Percentiles rank a stretch among this genome's conserved stretches.
phyloP scores from a whole-genome alignment of 2,329 filamentous ascomycete species.

The Beauveria pseudobassiana region DNA sequence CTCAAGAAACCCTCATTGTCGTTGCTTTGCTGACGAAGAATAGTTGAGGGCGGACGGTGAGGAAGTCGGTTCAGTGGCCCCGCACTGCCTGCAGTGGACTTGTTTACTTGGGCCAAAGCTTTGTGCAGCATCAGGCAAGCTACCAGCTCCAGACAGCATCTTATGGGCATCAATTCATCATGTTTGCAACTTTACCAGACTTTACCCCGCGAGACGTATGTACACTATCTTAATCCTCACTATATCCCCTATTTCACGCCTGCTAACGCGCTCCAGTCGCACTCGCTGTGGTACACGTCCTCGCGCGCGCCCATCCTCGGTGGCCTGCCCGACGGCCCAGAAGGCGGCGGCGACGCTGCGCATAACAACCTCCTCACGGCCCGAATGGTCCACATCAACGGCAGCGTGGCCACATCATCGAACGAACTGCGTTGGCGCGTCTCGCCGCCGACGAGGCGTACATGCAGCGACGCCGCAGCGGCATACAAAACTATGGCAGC shows the following conservation, averaged over 20 bases:
- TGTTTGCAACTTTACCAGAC: conserved; percentile 3
- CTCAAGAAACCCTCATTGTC: too few relatives aligned
- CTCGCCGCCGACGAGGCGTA: conserved; percentile 71
- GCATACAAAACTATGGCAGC: conserved; percentile 80
- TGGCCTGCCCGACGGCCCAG: conserved; percentile 26
- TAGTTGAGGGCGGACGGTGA: too few relatives aligned
- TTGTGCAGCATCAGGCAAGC: not conserved
- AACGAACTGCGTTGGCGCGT: conserved; percentile 57
- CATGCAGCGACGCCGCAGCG: conserved; percentile 67
- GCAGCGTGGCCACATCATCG: conserved; percentile 35
- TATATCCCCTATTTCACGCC: too few relatives aligned
- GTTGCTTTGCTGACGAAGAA: too few relatives aligned
- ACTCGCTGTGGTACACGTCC: conserved; percentile 67
- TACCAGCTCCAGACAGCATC: not conserved
- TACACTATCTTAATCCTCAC: conserved; percentile 3
- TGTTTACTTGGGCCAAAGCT: not conserved
- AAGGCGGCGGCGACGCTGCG: conserved; percentile 20
- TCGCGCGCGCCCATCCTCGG: conserved; percentile 42
- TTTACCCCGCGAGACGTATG: conserved; percentile 60
- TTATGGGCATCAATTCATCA: not conserved
- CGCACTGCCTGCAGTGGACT: not conserved
- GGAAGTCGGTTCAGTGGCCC: not conserved
- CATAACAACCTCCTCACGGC: conserved; percentile 15
- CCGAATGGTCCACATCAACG: conserved; percentile 10
- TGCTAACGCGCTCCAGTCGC: conserved; percentile 43